Conservation (phyloP, 345 rosid genomes). For the Hibiscus syriacus region DNA sequence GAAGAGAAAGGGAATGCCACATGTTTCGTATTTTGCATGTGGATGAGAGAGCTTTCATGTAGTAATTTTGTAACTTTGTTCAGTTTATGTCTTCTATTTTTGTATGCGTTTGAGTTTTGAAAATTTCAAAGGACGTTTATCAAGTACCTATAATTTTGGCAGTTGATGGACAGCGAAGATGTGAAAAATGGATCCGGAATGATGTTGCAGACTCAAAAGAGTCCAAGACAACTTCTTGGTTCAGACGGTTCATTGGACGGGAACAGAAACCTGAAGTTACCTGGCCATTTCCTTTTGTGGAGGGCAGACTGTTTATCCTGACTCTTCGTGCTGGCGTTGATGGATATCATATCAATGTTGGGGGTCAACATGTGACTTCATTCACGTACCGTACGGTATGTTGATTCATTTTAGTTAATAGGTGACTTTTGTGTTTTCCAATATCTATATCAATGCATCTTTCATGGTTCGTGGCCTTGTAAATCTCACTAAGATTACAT, state of each 20-base stretch:
- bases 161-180: conserved; percentile 81
- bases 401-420: conserved; percentile 5
- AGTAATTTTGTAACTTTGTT: conserved; percentile 1
- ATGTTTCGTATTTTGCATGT: not conserved
- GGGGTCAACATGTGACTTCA: conserved; percentile 89
- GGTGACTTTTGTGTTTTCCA: not conserved
- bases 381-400: conserved; percentile 91
- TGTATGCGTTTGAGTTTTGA: not conserved
- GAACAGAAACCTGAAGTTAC: conserved; percentile 97
- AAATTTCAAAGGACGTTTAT: conserved; percentile 5
- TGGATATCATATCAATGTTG: conserved; percentile 81
- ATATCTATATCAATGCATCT: not conserved
- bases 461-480: not conserved
- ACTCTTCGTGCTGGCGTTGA: conserved; percentile 95
- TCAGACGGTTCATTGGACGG: conserved; percentile 90
- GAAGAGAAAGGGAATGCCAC: not conserved
- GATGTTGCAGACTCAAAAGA: conserved; percentile 71
- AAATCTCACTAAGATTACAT: conserved; percentile 2
- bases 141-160: conserved; percentile 19
- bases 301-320: conserved; percentile 74
- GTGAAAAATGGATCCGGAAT: conserved; percentile 89
- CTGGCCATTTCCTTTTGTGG: conserved; percentile 91
- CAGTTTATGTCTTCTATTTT: conserved; percentile 2
- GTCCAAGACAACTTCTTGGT: conserved; percentile 90
- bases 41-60: not conserved